phyloP scores from a whole-genome alignment of 1,139 yeast genomes.

The Candida sanyaensis region DNA sequence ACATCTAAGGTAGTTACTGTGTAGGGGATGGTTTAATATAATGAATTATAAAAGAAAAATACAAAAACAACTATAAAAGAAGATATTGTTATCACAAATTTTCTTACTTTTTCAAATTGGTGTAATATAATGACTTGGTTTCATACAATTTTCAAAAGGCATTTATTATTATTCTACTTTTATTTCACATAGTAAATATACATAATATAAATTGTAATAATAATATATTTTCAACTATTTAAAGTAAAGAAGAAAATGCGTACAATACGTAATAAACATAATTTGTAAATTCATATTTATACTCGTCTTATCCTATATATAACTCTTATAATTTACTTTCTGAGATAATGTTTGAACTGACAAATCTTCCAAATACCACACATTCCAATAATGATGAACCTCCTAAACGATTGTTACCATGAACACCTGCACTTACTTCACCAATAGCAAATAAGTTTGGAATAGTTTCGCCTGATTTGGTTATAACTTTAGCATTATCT shows the following conservation, averaged over 20 bases:
- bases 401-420: slow-evolving; percentile 39
- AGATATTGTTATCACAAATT: background rate
- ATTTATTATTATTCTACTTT: slow-evolving; percentile 7
- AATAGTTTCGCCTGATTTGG: slow-evolving; percentile 18
- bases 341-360: slow-evolving; percentile 8
- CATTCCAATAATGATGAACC: slow-evolving; percentile 42
- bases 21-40: slow-evolving; percentile 1
- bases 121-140: slow-evolving; percentile 13
- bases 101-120: slow-evolving; percentile 2
- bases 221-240: background rate
- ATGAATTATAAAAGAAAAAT: slow-evolving; percentile 2
- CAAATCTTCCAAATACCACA: slow-evolving; percentile 37
- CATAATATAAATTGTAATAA: slow-evolving; percentile 4
- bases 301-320: background rate
- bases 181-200: slow-evolving; percentile 7
- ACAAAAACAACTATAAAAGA: background rate
- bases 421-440: slow-evolving; percentile 42
- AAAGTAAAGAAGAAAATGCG: background rate
- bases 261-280: background rate
- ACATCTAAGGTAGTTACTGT: slow-evolving; percentile 64
- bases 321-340: background rate
- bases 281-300: background rate
- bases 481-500: slow-evolving; percentile 24
- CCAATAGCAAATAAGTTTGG: slow-evolving; percentile 37
- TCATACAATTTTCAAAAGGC: slow-evolving; percentile 10